Percentiles rank a stretch among this genome's conserved stretches.
These are phyloP conservation scores for Cetradonia linearis DNA, from an alignment of 495 filamentous ascomycete genomes.

Conservation along the genomic window DNA sequence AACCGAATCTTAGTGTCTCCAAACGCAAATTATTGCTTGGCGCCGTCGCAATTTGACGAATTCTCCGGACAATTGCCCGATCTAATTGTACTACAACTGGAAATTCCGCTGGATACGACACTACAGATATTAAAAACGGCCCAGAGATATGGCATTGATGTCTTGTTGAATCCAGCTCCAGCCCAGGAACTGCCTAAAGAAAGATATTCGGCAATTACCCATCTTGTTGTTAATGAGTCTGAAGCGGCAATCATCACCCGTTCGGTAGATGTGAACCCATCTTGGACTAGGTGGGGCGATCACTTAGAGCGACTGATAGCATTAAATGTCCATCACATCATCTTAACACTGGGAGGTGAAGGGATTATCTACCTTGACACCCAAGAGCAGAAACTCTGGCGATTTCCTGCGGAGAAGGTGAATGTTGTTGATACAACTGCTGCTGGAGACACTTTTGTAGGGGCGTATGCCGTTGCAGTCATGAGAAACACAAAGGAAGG, in stretches of 20 bases:
- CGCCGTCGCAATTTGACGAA: conserved; percentile 34
- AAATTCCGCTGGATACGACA: conserved; percentile 67
- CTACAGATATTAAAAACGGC: conserved; percentile 52
- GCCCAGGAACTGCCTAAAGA: conserved; percentile 58
- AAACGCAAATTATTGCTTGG: conserved; percentile 60
- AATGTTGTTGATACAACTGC: conserved; percentile 85
- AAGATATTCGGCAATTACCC: conserved; percentile 59
- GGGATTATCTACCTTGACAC: conserved; percentile 51
- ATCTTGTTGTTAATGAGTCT: conserved; percentile 83
- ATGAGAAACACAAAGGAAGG: conserved; percentile 37
- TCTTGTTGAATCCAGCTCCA: conserved; percentile 79
- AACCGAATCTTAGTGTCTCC: conserved; percentile 78
- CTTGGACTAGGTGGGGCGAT: conserved; percentile 33
- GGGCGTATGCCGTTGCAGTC: conserved; percentile 67
- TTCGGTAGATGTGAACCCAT: conserved; percentile 35
- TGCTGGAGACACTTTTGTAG: conserved; percentile 91
- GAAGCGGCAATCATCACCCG: conserved; percentile 64
- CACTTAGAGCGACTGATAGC: conserved; percentile 46
- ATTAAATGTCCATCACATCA: conserved; percentile 60
- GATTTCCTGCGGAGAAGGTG: conserved; percentile 45
- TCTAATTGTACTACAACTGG: conserved; percentile 77
- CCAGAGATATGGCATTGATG: conserved; percentile 38
- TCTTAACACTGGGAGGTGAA: conserved; percentile 73
- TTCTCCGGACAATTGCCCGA: conserved; percentile 40
- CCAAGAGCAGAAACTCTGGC: conserved; percentile 34